Conservation (phyloP, 2,329 filamentous ascomycete genomes). For the Botrytis deweyae region DNA sequence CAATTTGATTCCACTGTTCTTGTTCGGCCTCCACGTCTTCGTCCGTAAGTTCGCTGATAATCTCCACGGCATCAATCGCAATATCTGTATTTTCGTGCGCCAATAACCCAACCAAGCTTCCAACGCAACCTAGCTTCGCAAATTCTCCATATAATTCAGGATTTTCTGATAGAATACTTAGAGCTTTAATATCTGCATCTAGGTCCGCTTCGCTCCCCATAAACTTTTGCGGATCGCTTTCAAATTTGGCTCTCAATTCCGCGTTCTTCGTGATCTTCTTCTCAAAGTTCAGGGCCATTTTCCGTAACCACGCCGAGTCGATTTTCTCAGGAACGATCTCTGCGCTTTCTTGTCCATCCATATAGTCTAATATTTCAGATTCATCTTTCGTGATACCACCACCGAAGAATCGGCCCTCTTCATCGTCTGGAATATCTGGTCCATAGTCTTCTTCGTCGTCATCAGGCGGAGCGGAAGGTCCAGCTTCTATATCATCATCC, state of each 20-base stretch:
- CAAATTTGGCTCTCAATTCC: slow-evolving; percentile 82
- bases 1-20: slow-evolving; percentile 76
- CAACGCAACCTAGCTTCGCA: slow-evolving; percentile 68
- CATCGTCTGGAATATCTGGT: slow-evolving; percentile 65
- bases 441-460: slow-evolving; percentile 57
- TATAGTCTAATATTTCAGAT: slow-evolving; percentile 80
- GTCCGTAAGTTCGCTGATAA: slow-evolving; percentile 87
- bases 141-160: slow-evolving; percentile 80
- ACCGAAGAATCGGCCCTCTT: slow-evolving; percentile 94
- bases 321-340: slow-evolving; percentile 65
- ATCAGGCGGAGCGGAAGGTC: slow-evolving; percentile 52
- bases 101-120: slow-evolving; percentile 74
- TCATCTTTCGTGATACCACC: slow-evolving; percentile 82
- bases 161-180: slow-evolving; percentile 86
- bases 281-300: slow-evolving; percentile 80
- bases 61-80: slow-evolving; percentile 85
- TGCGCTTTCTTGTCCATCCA: slow-evolving; percentile 64
- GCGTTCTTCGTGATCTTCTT: slow-evolving; percentile 89
- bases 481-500: slow-evolving; percentile 47
- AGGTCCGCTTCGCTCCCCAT: slow-evolving; percentile 85
- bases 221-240: slow-evolving; percentile 77
- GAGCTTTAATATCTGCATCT: slow-evolving; percentile 80
- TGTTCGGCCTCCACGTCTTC: slow-evolving; percentile 84
- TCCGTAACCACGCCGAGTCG: slow-evolving; percentile 79
- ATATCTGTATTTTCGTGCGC: slow-evolving; percentile 98